Evolutionary conservation across 768 basidiomycete genomes (phyloP), one percentile per base, ranked within the genome.

Genomic region (Gautieria morchelliformis): DNA sequence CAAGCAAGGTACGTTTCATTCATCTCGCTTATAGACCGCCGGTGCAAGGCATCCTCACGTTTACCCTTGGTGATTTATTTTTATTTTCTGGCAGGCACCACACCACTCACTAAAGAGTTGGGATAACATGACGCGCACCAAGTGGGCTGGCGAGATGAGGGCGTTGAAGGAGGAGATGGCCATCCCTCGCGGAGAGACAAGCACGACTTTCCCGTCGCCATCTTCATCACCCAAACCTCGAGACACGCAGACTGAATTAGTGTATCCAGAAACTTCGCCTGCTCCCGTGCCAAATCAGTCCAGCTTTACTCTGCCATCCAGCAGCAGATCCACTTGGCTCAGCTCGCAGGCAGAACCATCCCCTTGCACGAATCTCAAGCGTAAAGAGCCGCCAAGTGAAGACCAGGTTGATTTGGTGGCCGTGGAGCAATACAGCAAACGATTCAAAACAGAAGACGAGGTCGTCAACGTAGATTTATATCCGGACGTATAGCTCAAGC

Each of bases 41-140:
- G 14, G 35, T 37, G 4, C 35, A 14, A 9, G 10, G 14, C 10
- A 37, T 37, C 8, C 35, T 37, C 11, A 19, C 20, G 44, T 37
- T n/a, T 11, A 27, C 30, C 3, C 35, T 10, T 37, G 51, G 15
- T 42, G 11, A 17, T 15, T 17, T 32, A 56, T 49, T 62, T 56
- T 15, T 53, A 47, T 44, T 11, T 57, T 14, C 27, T 32, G 20
- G 9, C 37, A 88, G 87, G 72, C 87, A 72, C 78, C 83, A 27
- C 78, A 82, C 61, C 87, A 87, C 65, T 62, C 73, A 2, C 12
- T 62, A 5, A 64, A 35, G 8, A 84, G 83, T 14, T 87, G 84
- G 84, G 61, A 54, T 33, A 64, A 63, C n/a, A 72, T 75, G 48
- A 51, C 81, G 19, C 45, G 61, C 32, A 59, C 59, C 52, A 65